Percentiles rank a stretch among this genome's conserved stretches.
These are phyloP conservation scores for Aspergillus wentii DNA, from an alignment of 495 filamentous ascomycete species.

Conservation along the genomic window DNA sequence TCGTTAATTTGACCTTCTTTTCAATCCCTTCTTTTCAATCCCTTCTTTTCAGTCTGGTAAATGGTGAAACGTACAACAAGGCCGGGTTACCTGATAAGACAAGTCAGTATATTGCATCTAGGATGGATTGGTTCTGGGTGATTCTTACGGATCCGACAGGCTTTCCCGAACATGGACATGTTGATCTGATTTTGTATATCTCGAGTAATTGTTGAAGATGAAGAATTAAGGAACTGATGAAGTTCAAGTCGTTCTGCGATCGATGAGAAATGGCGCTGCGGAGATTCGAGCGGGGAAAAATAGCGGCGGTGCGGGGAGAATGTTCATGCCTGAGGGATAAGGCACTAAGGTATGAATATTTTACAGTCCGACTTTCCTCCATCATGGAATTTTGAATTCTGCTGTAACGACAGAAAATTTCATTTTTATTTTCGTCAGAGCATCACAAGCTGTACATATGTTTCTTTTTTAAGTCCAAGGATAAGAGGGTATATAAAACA, in stretches of 20 bases:
- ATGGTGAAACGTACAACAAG: conserved; percentile 53
- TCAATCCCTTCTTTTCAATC: not conserved
- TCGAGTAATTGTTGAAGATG: conserved; percentile 6
- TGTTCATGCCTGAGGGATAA: not conserved
- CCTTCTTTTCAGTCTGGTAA: not conserved
- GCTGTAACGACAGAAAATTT: too few relatives aligned
- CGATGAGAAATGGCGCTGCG: not conserved
- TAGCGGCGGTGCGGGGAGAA: not conserved
- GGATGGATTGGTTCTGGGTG: not conserved
- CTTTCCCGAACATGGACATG: conserved; percentile 27
- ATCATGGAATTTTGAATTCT: too few relatives aligned
- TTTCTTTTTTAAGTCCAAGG: too few relatives aligned
- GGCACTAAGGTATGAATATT: too few relatives aligned
- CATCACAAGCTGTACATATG: too few relatives aligned
- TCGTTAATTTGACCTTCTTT: not conserved
- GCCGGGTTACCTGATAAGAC: conserved; percentile 60
- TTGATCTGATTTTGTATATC: conserved; percentile 4
- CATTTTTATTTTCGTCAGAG: too few relatives aligned
- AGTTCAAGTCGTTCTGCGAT: too few relatives aligned
- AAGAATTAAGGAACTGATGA: not conserved
- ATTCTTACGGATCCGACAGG: conserved; percentile 32
- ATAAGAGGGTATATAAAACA: too few relatives aligned
- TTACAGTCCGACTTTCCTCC: too few relatives aligned
- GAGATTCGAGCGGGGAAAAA: not conserved
- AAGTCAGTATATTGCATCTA: conserved; percentile 14